Conservation (phyloP, 768 basidiomycete species). For the Agaricus sinodeliciosus region DNA sequence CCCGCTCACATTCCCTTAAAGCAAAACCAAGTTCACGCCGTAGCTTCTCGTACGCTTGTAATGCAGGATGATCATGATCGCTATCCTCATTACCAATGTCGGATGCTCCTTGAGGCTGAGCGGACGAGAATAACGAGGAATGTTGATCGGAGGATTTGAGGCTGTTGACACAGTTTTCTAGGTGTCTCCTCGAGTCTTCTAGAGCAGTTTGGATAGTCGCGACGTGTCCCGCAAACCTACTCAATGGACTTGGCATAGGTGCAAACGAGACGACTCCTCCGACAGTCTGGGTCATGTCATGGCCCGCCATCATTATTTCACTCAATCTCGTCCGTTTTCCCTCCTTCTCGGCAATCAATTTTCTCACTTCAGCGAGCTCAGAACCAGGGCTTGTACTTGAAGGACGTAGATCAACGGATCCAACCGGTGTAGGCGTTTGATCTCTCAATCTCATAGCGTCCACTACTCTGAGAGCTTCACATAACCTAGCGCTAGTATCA, state of each 20-base stretch:
- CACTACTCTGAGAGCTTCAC: constrained; percentile 54
- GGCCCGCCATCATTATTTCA: constrained; percentile 8
- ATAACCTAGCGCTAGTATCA: constrained; percentile 57
- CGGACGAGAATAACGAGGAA: constrained; percentile 14
- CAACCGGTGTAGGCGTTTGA: constrained; percentile 35
- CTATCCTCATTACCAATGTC: constrained; percentile 13
- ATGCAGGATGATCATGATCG: constrained; percentile 36
- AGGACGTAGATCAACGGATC: constrained; percentile 4
- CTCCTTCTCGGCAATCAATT: constrained; percentile 8
- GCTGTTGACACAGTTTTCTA: constrained; percentile 55
- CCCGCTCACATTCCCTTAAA: constrained; percentile 77
- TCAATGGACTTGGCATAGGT: constrained; percentile 62
- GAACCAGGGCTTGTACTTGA: background rate
- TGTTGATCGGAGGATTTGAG: constrained; percentile 37
- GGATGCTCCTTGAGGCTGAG: background rate
- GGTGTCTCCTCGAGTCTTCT: constrained; percentile 62
- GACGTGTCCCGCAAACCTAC: constrained; percentile 68
- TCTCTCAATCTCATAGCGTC: constrained; percentile 50
- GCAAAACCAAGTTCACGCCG: constrained; percentile 74
- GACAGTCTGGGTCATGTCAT: constrained; percentile 9
- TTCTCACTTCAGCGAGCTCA: constrained; percentile 3
- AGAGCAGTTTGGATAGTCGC: constrained; percentile 63
- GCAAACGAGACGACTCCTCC: constrained; percentile 46
- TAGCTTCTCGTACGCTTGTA: constrained; percentile 70
- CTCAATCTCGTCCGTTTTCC: constrained; percentile 2